Percentiles rank a stretch among this genome's conserved stretches.
These are phyloP conservation scores for Cavenderia fasciculata DNA, from an alignment of 78 protist species.

Conservation along the genomic window DNA sequence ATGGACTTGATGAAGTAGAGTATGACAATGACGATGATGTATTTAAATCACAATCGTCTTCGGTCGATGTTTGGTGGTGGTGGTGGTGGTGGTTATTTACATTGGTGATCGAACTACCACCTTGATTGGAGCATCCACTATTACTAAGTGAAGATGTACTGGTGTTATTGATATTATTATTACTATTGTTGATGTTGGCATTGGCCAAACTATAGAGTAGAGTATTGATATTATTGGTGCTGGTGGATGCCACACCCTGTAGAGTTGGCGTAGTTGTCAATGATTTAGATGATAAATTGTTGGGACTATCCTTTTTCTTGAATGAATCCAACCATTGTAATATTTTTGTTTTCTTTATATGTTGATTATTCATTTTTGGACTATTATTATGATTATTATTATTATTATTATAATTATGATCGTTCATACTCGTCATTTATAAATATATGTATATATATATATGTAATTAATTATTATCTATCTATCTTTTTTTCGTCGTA, in stretches of 20 bases:
- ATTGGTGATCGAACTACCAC: too few relatives aligned
- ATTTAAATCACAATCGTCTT: too few relatives aligned
- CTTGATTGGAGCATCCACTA: not conserved
- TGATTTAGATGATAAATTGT: too few relatives aligned
- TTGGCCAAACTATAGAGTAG: not conserved
- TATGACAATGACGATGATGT: not conserved
- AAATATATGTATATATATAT: too few relatives aligned
- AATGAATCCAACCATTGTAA: slow-evolving; percentile 16
- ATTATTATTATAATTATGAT: not conserved
- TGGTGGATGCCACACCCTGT: not conserved
- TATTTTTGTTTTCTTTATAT: not conserved
- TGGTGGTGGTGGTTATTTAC: not conserved
- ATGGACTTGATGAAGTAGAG: slow-evolving; percentile 5
- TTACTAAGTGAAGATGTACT: not conserved
- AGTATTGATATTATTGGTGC: not conserved
- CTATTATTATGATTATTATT: not conserved
- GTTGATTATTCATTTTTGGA: not conserved
- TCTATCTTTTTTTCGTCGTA: too few relatives aligned
- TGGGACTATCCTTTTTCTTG: too few relatives aligned
- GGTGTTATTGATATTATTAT: not conserved
- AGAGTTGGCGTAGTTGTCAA: too few relatives aligned
- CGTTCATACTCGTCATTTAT: too few relatives aligned
- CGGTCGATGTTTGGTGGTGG: too few relatives aligned
- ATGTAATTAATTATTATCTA: too few relatives aligned
- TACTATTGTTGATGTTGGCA: not conserved